Evolutionary conservation across 1,284 basidiomycete genomes (phyloP).

Genomic region (Marasmius tenuissimus): DNA sequence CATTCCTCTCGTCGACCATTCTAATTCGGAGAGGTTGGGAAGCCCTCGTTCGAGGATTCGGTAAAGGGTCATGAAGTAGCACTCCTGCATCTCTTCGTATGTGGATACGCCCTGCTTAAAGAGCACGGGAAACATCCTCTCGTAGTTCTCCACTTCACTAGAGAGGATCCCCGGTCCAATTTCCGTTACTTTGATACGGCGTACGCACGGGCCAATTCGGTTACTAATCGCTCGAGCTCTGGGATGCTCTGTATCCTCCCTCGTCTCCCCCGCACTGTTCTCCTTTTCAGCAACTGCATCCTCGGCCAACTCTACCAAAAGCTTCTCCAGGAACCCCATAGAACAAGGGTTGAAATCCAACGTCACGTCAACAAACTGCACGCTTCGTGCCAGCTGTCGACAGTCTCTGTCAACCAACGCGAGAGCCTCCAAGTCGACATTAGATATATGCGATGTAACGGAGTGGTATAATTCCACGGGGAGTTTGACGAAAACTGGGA

Average conservation of each 20-base stretch:
- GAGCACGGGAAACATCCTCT: constrained; percentile 3
- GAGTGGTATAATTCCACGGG: constrained; percentile 29
- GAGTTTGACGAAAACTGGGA: constrained; percentile 26
- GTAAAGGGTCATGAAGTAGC: constrained; percentile 5
- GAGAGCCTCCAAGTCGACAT: constrained; percentile 24
- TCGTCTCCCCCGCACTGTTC: neutral
- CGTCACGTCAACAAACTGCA: constrained; percentile 23
- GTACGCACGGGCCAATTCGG: constrained; percentile 20
- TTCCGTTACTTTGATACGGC: constrained; percentile 16
- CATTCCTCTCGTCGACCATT: constrained; percentile 22
- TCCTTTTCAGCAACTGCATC: neutral
- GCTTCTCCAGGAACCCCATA: constrained; percentile 7
- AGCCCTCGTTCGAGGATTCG: constrained; percentile 9
- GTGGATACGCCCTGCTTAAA: neutral
- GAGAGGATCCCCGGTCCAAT: constrained; percentile 8
- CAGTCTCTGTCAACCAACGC: constrained; percentile 29
- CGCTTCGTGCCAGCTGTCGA: constrained; percentile 24
- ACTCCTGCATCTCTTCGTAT: neutral
- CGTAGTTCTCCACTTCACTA: constrained; percentile 4
- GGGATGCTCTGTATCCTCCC: neutral
- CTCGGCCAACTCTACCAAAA: neutral
- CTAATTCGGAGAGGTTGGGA: constrained; percentile 25
- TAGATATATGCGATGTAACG: constrained; percentile 23
- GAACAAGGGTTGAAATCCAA: constrained; percentile 15
- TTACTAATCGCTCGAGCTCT: neutral